Base-by-base conservation (phyloP, 176 grass and related monocot species). In the Miscanthus lutarioriparius region DNA sequence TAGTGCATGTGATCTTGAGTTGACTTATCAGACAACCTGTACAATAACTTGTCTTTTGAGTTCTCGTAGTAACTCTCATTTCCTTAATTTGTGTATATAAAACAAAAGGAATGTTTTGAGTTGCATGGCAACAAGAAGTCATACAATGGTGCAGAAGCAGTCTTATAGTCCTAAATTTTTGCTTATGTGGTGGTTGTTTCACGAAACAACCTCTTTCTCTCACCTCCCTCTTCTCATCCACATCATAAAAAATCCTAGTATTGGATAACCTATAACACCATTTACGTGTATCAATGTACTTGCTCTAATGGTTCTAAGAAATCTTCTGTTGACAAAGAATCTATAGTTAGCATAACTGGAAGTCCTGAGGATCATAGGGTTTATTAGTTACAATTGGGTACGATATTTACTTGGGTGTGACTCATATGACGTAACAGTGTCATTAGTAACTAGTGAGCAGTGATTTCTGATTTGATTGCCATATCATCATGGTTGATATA, bases 381-480 rank as follows among this genome's bases (percentile, higher is more conserved):
- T 68, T 56, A 56, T 49, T 14, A 15, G 8, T 70, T 35, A 53
- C 30, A 82, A 75, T 66, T 39, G 58, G 30, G 41, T 19, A 17
- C 6, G 17, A 66, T 25, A 47, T 36, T 61, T 53, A 54, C 19
- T 38, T 20, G 26, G 11, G 20, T 17, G 14, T 35, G 33, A 23
- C 35, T 36, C 37, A 49, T 37, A 53, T 64, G 14, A 39, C 1
- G 17, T 74, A 67, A 26, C 41, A 12, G 54, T 70, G 72, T 83
- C 30, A 44, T 67, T 80, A 28, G 28, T 69, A 75, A 48, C 35
- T 54, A 59, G 54, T 23, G 22, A 59, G 8, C 2, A 7, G 45
- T 81, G n/a, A 75, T 61, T 84, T 76, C 30, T 81, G n/a, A 75
- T 61, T 84, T 76, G 36, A 61, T 66, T 75, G 67, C 7, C 20